A percentile compares a stretch with the other conserved stretches of the same genome.
Conservation (phyloP, 352 stramenopile genomes). For the Pythium folliculosum region DNA sequence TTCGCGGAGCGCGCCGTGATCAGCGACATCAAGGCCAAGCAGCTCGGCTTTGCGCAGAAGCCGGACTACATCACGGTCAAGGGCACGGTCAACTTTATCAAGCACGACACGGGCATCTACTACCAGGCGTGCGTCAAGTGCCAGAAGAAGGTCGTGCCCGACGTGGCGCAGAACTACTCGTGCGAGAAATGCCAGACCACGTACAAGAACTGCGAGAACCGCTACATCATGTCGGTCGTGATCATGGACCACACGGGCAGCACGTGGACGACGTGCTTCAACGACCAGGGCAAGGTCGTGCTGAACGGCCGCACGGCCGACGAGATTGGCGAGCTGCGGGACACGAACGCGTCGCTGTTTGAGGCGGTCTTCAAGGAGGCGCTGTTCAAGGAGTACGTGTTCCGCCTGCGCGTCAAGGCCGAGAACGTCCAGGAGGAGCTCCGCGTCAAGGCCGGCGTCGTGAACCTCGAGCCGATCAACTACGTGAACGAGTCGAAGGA, state of each 20-base stretch:
- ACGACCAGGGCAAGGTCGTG: constrained; percentile 95
- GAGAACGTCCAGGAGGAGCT: constrained; percentile 96
- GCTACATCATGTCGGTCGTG: constrained; percentile 95
- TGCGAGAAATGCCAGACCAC: constrained; percentile 97
- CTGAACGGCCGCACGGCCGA: constrained; percentile 92
- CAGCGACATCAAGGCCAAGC: constrained; percentile 93
- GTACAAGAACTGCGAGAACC: constrained; percentile 92
- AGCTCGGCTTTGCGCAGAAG: constrained; percentile 95
- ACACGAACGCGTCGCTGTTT: constrained; percentile 88
- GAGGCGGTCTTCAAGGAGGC: constrained; percentile 94
- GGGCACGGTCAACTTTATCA: constrained; percentile 96
- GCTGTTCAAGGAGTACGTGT: constrained; percentile 89
- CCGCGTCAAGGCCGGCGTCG: constrained; percentile 92
- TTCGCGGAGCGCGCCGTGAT: constrained; percentile 91
- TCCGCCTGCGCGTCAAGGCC: constrained; percentile 92
- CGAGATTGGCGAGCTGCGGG: constrained; percentile 87
- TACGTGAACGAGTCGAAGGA: constrained; percentile 92
- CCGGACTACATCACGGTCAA: constrained; percentile 97
- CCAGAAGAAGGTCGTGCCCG: constrained; percentile 92
- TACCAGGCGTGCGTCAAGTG: constrained; percentile 89
- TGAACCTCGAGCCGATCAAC: constrained; percentile 92
- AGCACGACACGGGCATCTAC: constrained; percentile 91
- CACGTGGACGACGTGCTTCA: constrained; percentile 96
- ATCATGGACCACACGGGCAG: constrained; percentile 93
- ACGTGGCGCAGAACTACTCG: constrained; percentile 93